Conservation (phyloP, 495 filamentous ascomycete species). For the Hyaloscypha finlandica region DNA sequence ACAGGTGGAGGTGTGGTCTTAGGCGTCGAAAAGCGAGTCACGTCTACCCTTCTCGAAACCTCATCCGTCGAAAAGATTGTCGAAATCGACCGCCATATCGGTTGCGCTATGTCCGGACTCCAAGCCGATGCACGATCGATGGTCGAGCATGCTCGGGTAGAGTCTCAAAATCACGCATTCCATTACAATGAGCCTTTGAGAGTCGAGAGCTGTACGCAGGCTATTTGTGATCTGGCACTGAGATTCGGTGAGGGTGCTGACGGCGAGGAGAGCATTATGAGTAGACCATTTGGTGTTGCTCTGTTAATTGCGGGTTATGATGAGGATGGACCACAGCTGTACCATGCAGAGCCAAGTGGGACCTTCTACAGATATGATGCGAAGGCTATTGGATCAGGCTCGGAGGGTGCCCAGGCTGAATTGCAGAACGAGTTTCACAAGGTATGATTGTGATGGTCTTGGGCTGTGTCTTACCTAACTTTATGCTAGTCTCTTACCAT, state of each 20-base stretch:
- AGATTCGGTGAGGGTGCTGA: conserved; percentile 97
- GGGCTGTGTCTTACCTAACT: neutral
- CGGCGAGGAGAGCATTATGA: conserved; percentile 98
- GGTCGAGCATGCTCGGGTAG: conserved; percentile 97
- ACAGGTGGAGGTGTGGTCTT: conserved; percentile 92
- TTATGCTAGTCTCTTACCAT: conserved; percentile 75
- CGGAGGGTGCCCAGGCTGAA: conserved; percentile 95
- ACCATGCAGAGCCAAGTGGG: conserved; percentile 95
- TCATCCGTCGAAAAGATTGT: conserved; percentile 99
- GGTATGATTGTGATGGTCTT: conserved; percentile 36
- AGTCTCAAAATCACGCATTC: conserved; percentile 94
- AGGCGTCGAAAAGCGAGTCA: conserved; percentile 98
- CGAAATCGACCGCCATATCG: conserved; percentile 97
- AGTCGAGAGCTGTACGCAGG: conserved; percentile 97
- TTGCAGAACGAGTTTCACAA: conserved; percentile 99
- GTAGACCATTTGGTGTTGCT: conserved; percentile 92
- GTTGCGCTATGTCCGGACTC: conserved; percentile 96
- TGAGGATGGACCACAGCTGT: conserved; percentile 95
- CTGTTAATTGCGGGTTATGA: conserved; percentile 95
- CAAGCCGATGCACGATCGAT: conserved; percentile 96
- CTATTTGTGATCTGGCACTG: conserved; percentile 95
- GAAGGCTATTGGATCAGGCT: conserved; percentile 96
- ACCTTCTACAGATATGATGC: conserved; percentile 99
- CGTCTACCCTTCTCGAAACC: conserved; percentile 92
- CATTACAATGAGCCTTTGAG: conserved; percentile 93